phyloP scores from a whole-genome alignment of 2,329 filamentous ascomycete species.

The Zymoseptoria passerinii region DNA sequence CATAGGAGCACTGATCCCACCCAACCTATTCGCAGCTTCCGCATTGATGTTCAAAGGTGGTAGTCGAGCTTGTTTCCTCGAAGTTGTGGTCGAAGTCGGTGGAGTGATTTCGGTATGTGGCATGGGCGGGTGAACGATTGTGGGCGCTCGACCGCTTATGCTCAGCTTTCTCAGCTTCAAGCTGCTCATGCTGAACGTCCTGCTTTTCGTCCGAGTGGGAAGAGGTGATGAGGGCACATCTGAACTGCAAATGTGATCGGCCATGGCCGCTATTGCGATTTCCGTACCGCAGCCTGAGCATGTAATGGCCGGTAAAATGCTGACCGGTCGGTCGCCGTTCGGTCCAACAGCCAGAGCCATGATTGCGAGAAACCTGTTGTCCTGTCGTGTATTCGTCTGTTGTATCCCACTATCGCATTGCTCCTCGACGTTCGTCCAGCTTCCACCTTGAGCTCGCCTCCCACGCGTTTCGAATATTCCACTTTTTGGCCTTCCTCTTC shows the following conservation, averaged over 20 bases:
- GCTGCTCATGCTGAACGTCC: slow-evolving; percentile 18
- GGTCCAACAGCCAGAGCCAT: slow-evolving; percentile 27
- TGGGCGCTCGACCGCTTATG: slow-evolving; percentile 18
- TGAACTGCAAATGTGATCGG: slow-evolving; percentile 62
- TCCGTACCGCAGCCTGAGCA: slow-evolving; percentile 71
- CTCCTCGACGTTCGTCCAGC: not conserved
- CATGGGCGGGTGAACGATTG: not conserved
- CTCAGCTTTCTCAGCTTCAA: slow-evolving; percentile 19
- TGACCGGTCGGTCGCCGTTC: slow-evolving; percentile 48
- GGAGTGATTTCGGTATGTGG: slow-evolving; percentile 3
- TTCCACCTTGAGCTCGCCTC: not conserved
- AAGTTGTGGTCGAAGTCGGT: slow-evolving; percentile 1
- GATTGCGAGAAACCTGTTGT: not conserved
- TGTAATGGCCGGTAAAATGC: slow-evolving; percentile 75
- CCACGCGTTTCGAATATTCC: not conserved
- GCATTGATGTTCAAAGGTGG: slow-evolving; percentile 25
- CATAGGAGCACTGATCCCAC: slow-evolving; percentile 50
- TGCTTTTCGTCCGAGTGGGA: slow-evolving; percentile 10
- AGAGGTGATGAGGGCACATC: slow-evolving; percentile 7
- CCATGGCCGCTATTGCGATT: slow-evolving; percentile 78
- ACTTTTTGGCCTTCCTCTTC: not conserved
- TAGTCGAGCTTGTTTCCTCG: slow-evolving; percentile 11
- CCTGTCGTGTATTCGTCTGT: not conserved
- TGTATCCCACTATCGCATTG: not conserved
- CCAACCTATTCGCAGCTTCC: slow-evolving; percentile 22